Base-by-base conservation (phyloP, 2,329 filamentous ascomycete genomes). In the Paecilomyces formosus region DNA sequence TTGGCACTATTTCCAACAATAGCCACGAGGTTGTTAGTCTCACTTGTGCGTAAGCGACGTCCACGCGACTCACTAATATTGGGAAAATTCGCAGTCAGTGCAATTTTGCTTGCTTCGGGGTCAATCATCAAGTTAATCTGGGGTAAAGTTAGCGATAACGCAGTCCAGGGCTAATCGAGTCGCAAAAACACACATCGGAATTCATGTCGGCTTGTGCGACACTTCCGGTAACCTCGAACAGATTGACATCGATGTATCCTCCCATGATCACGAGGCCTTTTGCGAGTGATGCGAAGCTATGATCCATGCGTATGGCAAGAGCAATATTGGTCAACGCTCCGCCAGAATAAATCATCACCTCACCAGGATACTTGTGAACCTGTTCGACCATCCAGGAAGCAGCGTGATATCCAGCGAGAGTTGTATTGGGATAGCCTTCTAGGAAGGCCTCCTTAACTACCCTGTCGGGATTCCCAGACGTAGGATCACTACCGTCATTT, bases 231-330 rank as follows among this genome's bases (percentile, higher is more conserved):
- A 64, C 68, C 63, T 70, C 60, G 45, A 73, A 62, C 52, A 78
- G 65, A 24, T 73, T 77, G 4, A 72, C 68, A 64, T 82, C 79
- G 22, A 81, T 64, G 62, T 79, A 81, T 1, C 79, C 35, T 15
- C 80, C 79, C 79, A 82, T 82, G 55, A 81, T 73, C 26, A 80
- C 71, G 3, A 82, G 68, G 30, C 77, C 76, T 62, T 78, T 79
- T 4, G 78, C 72, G 54, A 78, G 65, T 24, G 70, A 71, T 1
- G 79, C 78, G 63, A 82, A 82, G 11, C 70, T 66, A 2, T 77
- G 68, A 64, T 82, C 78, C 63, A 79, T 68, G 5, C 77, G 72
- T 24, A 76, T 69, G 1, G 79, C 79, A 55, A 81, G 64, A 2
- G 79, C 79, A 33, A 82, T 68, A 60, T 81, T 82, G 15, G 79